Base-by-base conservation (phyloP, 1,284 basidiomycete genomes). In the Singerocomus inundabilis region DNA sequence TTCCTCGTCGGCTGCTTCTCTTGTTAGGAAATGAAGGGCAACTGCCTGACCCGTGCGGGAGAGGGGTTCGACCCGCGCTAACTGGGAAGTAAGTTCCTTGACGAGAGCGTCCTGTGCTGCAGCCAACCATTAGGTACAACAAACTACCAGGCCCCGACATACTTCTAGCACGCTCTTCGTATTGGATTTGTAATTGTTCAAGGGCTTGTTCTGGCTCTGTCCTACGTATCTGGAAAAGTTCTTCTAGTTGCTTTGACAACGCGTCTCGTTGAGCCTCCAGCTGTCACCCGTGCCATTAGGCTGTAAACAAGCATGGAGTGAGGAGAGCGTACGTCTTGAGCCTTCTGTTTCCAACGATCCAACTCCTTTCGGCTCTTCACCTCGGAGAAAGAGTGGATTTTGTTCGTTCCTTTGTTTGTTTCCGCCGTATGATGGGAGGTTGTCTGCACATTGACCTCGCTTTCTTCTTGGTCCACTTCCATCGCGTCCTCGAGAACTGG, bases 1-100 rank as follows among this genome's bases (percentile, higher is more conserved):
- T 68, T 88, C 85, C 52, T 81, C 79, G 48, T 89, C 82, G 7
- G 82, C 86, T 5, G 79, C 79, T 55, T 88, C 85, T 44, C 85
- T 79, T 7, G 85, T 87, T 13, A 91, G 67, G 51, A 91, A 76
- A 54, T 84, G 81, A 28, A 86, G 70, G 7, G 78, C 72, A 1
- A 76, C 74, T 38, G 69, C 72, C 54, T 76, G 76, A 26, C 75
- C 78, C 2, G 75, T 68, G 39, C 70, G 70, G 29, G 79, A 70
- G 21, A 85, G 68, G 3, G 80, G 76, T 52, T 84, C 77, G 37
- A 78, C 70, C 37, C 73, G 75, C 9, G 77, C 70, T 5, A 85
- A 63, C 56, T 81, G 75, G 10, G 71, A 69, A 12, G 74, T 79
- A n/a, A 86, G 70, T 52, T 82, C 78, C 42, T 79, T 70, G 52